Evolutionary conservation across 768 basidiomycete genomes (phyloP), one percentile per base, ranked within the genome.

Genomic region (Xerocomellus intermedius): DNA sequence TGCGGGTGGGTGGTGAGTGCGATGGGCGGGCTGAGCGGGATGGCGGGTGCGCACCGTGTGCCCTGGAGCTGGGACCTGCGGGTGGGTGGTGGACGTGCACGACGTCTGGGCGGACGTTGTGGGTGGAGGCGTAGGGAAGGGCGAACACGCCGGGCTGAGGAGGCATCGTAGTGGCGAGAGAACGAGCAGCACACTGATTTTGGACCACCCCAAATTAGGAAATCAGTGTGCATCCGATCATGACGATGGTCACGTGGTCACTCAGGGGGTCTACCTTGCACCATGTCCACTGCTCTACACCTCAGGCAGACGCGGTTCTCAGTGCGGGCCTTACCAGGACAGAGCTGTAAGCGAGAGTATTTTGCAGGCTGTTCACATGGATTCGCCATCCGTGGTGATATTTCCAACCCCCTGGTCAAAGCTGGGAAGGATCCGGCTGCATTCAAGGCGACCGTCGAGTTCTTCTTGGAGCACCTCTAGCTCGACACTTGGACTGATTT

Each of bases 131-230:
- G 65, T 82, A 82, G 16, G 84, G 80, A 16, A 87, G 68, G 4
- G 84, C 75, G 64, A 89, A 89, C 57, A 87, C 74, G 50, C 86
- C 86, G 59, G 81, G 83, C 57, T 87, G 85, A 42, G 86, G 86
- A 46, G 85, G 85, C 83, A 86, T 86, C 63, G 51, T 48, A 36
- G 30, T 12, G 47, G 38, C 12, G 24, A 35, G 43, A 49, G 47
- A 42, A 38, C 21, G 26, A 42, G 36, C 17, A n/a, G 26, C 22
- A 42, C 37, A 7, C 49, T 41, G 44, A 58, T 54, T 59, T 66
- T 67, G 46, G 63, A 19, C 50, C 45, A 32, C 1, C 26, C 54
- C 47, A 54, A 51, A 63, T 60, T 61, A 53, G 66, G 52, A 64
- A 69, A 52, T 45, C 52, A 30, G 6, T 45, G 16, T 52, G 19